Conservation (phyloP, 441 rosid genomes). For the Aquilaria agallochum region DNA sequence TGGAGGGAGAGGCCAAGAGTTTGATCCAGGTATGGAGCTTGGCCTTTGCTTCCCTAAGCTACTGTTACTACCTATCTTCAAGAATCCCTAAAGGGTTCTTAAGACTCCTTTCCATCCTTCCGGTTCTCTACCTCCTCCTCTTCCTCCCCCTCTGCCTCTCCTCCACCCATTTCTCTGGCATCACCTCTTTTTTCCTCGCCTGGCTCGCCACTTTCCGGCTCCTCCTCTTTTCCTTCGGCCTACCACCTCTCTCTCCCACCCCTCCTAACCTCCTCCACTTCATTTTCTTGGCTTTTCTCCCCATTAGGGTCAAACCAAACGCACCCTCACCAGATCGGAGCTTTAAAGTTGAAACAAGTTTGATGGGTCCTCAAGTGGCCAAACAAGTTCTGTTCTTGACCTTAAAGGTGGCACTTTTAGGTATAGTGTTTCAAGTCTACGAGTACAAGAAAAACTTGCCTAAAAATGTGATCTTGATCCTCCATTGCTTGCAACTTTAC, state of each 20-base stretch:
- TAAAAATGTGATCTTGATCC: slow-evolving; percentile 16
- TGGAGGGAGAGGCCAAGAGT: slow-evolving; percentile 39
- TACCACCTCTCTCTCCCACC: slow-evolving; percentile 43
- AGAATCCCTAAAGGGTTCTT: slow-evolving; percentile 33
- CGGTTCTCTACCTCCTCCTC: slow-evolving; percentile 38
- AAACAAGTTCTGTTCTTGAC: slow-evolving; percentile 13
- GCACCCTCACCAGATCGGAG: neutral
- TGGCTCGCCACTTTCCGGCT: slow-evolving; percentile 74
- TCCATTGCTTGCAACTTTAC: slow-evolving; percentile 36
- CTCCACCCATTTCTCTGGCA: slow-evolving; percentile 27
- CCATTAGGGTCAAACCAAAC: slow-evolving; percentile 32
- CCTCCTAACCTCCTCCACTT: slow-evolving; percentile 38
- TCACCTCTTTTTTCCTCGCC: slow-evolving; percentile 38
- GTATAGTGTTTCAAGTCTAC: slow-evolving; percentile 16
- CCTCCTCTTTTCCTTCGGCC: slow-evolving; percentile 58
- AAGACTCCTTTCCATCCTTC: slow-evolving; percentile 52
- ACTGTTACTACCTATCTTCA: slow-evolving; percentile 43
- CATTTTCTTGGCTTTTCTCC: slow-evolving; percentile 52
- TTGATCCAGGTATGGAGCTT: slow-evolving; percentile 43
- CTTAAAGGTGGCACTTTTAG: slow-evolving; percentile 26
- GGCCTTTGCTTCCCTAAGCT: slow-evolving; percentile 31
- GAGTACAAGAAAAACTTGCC: slow-evolving; percentile 24
- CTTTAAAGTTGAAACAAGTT: too few species aligned
- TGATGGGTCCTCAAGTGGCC: neutral
- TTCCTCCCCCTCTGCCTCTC: slow-evolving; percentile 47